Conservation (phyloP, 1,284 basidiomycete species). For the Sanghuangporus weigelae region DNA sequence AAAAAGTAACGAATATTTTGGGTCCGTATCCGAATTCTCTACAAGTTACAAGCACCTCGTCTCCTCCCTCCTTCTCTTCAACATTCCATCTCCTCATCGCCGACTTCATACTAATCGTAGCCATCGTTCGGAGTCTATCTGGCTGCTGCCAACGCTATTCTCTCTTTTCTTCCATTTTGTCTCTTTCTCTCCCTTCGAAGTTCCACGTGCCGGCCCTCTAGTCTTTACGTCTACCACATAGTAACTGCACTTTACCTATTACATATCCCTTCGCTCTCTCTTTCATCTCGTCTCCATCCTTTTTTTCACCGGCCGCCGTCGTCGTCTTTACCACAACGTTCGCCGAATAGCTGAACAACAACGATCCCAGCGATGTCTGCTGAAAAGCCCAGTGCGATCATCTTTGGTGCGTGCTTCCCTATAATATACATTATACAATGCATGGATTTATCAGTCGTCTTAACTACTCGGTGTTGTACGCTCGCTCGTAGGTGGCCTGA, state of each 20-base stretch:
- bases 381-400: constrained; percentile 66
- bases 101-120: constrained; percentile 3
- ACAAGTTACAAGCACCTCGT: constrained; percentile 1
- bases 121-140: neutral
- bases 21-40: neutral
- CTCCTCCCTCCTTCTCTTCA: constrained; percentile 1
- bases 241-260: neutral
- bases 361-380: constrained; percentile 4
- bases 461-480: constrained; percentile 3
- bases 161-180: neutral
- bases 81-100: neutral
- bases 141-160: neutral
- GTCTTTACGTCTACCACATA: constrained; percentile 1
- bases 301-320: neutral
- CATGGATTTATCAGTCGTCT: constrained; percentile 13
- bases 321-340: neutral
- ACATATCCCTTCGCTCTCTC: constrained; percentile 9
- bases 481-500: constrained; percentile 57
- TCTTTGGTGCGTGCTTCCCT: constrained; percentile 56
- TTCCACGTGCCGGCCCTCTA: neutral
- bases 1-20: neutral
- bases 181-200: neutral
- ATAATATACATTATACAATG: neutral
- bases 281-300: constrained; percentile 12
- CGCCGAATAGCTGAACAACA: neutral